Evolutionary conservation across 2,329 filamentous ascomycete genomes (phyloP), one percentile per base, ranked within the genome.

Genomic region (Ciborinia camelliae): DNA sequence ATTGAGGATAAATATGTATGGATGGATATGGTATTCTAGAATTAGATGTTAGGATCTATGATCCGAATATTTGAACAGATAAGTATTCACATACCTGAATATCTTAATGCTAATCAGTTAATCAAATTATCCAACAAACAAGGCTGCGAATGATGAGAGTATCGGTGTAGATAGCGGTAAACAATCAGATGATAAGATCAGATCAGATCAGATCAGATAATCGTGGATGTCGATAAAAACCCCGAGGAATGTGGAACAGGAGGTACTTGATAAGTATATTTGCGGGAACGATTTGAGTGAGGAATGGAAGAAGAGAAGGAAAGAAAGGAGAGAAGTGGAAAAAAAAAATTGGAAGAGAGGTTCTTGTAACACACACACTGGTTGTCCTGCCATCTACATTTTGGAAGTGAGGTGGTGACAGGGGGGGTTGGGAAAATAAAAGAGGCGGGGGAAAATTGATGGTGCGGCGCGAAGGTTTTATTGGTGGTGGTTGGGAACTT

Each of bases 351-450:
- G 32, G 23, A n/a, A 9, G 15, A 30, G 28, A 57, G 41, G 45
- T 53, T 63, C 55, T 65, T 67, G 62, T 64, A 63, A 57, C 41
- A n/a, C n/a, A n/a, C n/a, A n/a, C n/a, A 50, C 28, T n/a, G 23
- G 65, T 67, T 67, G 65, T 67, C 67, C 67, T 64, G 67, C 67
- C 67, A 68, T 67, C 63, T 48, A 32, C 52, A 52, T 68, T 68
- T 68, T 57, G 18, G 26, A 30, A 23, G 12, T 23, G 35, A 30
- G 26, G 20, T 52, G 47, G 48, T 62, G 32, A 35, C 60, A 54
- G 39, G 60, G 53, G 53, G 48, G 20, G n/a, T 41, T 41, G 48
- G 18, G 30, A 45, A 35, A 48, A 48, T 26, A 41, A 62, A 54
- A 53, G 50, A 52, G 60, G 60, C 60, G 60, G 60, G 60, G 47